Percentiles rank a stretch among this genome's conserved stretches.
Conservation (phyloP, 441 rosid genomes). For the Corymbia calophylla region DNA sequence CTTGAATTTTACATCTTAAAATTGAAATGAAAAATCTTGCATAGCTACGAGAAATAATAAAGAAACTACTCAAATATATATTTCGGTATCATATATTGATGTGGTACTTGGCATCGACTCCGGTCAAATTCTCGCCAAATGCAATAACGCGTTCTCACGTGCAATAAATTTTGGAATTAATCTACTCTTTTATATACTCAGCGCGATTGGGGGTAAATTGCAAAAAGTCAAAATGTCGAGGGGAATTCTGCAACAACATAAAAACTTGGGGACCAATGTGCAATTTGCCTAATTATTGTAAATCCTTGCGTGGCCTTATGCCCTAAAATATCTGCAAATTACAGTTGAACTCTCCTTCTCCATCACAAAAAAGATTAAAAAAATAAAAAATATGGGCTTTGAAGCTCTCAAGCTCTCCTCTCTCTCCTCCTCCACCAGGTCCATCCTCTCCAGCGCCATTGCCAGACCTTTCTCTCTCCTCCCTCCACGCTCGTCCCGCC, state of each 20-base stretch:
- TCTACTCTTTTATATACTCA: fast-evolving
- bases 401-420: conserved; percentile 22
- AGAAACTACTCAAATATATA: not conserved
- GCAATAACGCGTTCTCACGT: not conserved
- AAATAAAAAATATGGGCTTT: conserved; percentile 20
- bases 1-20: too few relatives aligned
- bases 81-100: not conserved
- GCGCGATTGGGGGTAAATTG: not conserved
- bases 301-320: too few relatives aligned
- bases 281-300: not conserved
- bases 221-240: not conserved
- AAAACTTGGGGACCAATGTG: not conserved
- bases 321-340: not conserved
- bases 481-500: not conserved
- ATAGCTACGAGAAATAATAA: not conserved
- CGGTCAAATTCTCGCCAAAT: not conserved
- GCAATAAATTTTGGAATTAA: not conserved
- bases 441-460: conserved; percentile 7
- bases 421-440: conserved; percentile 10
- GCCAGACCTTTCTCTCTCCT: conserved; percentile 4
- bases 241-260: fast-evolving
- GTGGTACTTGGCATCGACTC: not conserved
- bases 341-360: not conserved
- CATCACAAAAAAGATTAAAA: not conserved
- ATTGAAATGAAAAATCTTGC: not conserved